Evolutionary conservation across 2,329 filamentous ascomycete species (phyloP).

Genomic region (Conoideocrella luteorostrata): DNA sequence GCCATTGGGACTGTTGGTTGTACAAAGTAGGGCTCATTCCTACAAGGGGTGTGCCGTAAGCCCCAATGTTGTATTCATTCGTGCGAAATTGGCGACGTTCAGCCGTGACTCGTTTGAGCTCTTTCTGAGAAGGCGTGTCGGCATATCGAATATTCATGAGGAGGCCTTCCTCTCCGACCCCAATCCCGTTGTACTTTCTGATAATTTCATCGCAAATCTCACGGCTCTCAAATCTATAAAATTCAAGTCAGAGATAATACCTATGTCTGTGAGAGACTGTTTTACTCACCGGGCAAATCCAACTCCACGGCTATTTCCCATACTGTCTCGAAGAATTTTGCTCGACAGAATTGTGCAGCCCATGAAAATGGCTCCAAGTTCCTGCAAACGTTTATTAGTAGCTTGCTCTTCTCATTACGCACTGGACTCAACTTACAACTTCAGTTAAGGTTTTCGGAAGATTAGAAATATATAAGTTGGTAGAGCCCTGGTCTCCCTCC

Average conservation of each 20-base stretch:
- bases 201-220: constrained; percentile 89
- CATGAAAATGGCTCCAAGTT: constrained; percentile 70
- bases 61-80: constrained; percentile 82
- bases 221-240: constrained; percentile 72
- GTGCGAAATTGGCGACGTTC: constrained; percentile 93
- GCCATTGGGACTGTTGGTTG: constrained; percentile 31
- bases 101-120: constrained; percentile 91
- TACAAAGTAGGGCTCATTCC: constrained; percentile 40
- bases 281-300: constrained; percentile 87
- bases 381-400: constrained; percentile 37
- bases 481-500: constrained; percentile 80
- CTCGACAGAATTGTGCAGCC: constrained; percentile 83
- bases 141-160: constrained; percentile 93
- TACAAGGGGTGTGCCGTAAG: constrained; percentile 58
- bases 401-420: background rate
- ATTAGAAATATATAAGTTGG: constrained; percentile 97
- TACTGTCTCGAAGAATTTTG: constrained; percentile 87
- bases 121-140: constrained; percentile 93
- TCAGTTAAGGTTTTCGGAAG: constrained; percentile 89
- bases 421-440: constrained; percentile 51
- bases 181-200: constrained; percentile 73
- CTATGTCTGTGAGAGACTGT: too few species aligned
- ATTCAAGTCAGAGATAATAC: background rate
- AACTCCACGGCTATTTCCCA: constrained; percentile 91
- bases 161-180: constrained; percentile 70